Percentiles rank a stretch among this genome's conserved stretches.
phyloP scores from a whole-genome alignment of 2,329 filamentous ascomycete species.

The Colletotrichum liaoningense region DNA sequence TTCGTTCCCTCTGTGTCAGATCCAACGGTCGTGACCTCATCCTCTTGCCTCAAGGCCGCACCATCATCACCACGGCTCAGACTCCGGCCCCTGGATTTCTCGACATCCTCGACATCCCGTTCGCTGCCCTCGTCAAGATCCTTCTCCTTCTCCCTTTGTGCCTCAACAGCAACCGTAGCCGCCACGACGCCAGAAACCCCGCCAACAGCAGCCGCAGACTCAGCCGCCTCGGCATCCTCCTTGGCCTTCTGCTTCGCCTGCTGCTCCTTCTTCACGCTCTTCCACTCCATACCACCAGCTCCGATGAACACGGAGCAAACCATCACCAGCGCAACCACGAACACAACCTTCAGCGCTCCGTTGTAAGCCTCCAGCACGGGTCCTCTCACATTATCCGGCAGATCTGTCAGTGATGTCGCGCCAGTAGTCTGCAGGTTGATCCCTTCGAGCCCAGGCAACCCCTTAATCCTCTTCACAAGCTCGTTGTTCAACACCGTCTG shows the following conservation, averaged over 20 bases:
- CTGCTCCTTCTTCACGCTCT: constrained; percentile 50
- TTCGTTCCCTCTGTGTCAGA: background rate
- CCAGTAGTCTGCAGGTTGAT: constrained; percentile 31
- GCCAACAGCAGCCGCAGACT: background rate
- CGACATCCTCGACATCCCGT: background rate
- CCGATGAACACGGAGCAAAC: constrained; percentile 65
- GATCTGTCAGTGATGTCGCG: constrained; percentile 37
- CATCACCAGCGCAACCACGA: constrained; percentile 69
- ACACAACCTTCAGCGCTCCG: constrained; percentile 66
- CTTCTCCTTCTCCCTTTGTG: background rate
- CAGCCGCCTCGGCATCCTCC: constrained; percentile 14
- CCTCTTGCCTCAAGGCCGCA: background rate
- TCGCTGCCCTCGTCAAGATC: background rate
- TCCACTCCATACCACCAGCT: constrained; percentile 70
- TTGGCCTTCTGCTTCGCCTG: constrained; percentile 18
- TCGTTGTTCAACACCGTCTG: constrained; percentile 57
- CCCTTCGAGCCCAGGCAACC: constrained; percentile 42
- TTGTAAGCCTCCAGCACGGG: constrained; percentile 66
- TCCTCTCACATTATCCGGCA: constrained; percentile 38
- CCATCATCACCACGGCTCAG: background rate
- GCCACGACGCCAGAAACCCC: background rate
- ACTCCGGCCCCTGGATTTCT: background rate
- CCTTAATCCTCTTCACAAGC: constrained; percentile 48
- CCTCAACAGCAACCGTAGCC: background rate
- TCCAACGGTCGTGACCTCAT: background rate